Evolutionary conservation across 2,329 filamentous ascomycete genomes (phyloP), one percentile per base, ranked within the genome.

Genomic region (Dryadomyces quercus-mongolicae): DNA sequence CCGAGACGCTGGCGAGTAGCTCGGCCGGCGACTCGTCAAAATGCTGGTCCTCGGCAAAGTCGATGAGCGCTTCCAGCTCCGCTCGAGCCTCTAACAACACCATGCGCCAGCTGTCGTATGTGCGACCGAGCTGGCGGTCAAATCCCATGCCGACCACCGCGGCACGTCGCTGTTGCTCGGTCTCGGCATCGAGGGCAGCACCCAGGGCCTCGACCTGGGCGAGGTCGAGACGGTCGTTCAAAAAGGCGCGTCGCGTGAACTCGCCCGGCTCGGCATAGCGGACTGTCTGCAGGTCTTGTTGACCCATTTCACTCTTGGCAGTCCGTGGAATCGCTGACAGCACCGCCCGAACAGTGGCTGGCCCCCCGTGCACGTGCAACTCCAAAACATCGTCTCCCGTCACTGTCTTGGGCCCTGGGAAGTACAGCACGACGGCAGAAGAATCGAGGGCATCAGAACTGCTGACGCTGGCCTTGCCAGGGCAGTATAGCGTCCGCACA

Each of bases 11-110:
- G 0, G 65, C 67, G 47, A 94, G 76, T 21, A 97, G 74, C 54
- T 86, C 78, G 0, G 76, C 71, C 0, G 89, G 86, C 2, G 88
- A 85, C 68, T 95, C 90, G 61, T 97, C 91, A 63, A 98, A 95
- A 70, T 97, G 88, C 69, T 98, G 92, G 63, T 97, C 93, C 67
- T 98, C 93, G 1, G 88, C 86, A 66, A 98, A 98, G 68, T 98
- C 93, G 58, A 98, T 97, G 60, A 98, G 71, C 0, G 93, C 93
- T 69, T 98, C 93, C 43, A 98, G 76, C 70, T 97, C 91, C 10
- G 89, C 93, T 2, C 93, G 81, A 10, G 91, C 91, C 58, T 85
- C 77, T 7, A 97, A 73, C 18, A 98, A 71, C 59, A 82, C 75
- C 59, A 80, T 73, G 25, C 92, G 82, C 93, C 93, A 98, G 10